Conservation (phyloP, 1,139 yeast species). For the Saccharomyces hybrid region DNA sequence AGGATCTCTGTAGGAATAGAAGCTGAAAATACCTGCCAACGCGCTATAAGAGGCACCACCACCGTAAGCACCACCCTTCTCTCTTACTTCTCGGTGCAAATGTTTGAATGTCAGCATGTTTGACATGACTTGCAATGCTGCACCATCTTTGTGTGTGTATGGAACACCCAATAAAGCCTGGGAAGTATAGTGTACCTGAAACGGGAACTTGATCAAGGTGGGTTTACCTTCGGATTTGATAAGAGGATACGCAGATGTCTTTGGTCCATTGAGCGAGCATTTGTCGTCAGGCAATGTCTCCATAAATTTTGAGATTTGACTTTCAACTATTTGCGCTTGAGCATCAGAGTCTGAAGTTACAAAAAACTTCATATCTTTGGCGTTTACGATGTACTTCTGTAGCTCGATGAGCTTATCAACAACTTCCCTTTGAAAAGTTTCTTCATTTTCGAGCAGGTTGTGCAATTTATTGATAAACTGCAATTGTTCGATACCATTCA, state of each 20-base stretch:
- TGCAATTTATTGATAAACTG: conserved; percentile 60
- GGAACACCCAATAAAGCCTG: conserved; percentile 60
- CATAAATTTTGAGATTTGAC: conserved; percentile 27
- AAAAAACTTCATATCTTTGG: conserved; percentile 43
- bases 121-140: conserved; percentile 73
- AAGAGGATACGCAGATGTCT: conserved; percentile 10
- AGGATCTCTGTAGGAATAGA: conserved; percentile 91
- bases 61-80: conserved; percentile 96
- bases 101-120: conserved; percentile 75
- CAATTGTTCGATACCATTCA: conserved; percentile 71
- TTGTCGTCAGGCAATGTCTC: conserved; percentile 17
- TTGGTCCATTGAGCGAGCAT: conserved; percentile 7
- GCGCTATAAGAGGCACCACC: conserved; percentile 87
- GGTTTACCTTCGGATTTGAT: conserved; percentile 17
- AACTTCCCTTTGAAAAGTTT: conserved; percentile 43
- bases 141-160: conserved; percentile 68
- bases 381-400: conserved; percentile 38
- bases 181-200: conserved; percentile 82
- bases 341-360: conserved; percentile 49
- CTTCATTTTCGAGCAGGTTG: conserved; percentile 47
- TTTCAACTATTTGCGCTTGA: conserved; percentile 24
- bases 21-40: conserved; percentile 69
- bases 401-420: conserved; percentile 59
- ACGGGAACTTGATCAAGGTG: conserved; percentile 66
- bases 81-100: conserved; percentile 83